These are phyloP conservation scores for Trifolium subterraneum DNA, from an alignment of 306 rosid species.

Conservation along the genomic window DNA sequence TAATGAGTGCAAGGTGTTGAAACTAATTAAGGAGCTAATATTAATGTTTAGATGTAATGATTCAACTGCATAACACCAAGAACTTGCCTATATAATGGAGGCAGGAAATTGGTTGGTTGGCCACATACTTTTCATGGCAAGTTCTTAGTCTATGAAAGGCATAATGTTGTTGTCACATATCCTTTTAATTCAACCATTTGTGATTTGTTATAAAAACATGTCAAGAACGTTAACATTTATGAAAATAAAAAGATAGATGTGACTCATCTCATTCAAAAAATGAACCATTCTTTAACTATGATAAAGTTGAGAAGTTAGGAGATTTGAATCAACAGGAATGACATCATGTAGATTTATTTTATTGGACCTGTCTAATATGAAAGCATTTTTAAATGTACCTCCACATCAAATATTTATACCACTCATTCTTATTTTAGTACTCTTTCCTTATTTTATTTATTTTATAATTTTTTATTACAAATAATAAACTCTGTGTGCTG, in stretches of 20 bases:
- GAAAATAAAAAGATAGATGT: slow-evolving; percentile 13
- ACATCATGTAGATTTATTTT: background rate
- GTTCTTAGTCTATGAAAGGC: slow-evolving; percentile 34
- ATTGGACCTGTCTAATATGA: no score
- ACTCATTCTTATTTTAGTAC: no score
- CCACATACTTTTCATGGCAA: slow-evolving; percentile 72
- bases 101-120: slow-evolving; percentile 62
- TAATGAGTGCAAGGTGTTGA: slow-evolving; percentile 12
- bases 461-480: no score
- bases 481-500: no score
- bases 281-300: background rate
- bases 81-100: slow-evolving; percentile 53
- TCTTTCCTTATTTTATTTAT: no score
- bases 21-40: slow-evolving; percentile 33
- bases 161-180: slow-evolving; percentile 47
- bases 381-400: no score
- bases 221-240: slow-evolving; percentile 50
- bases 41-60: slow-evolving; percentile 34
- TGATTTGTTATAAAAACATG: slow-evolving; percentile 48
- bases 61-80: slow-evolving; percentile 59
- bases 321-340: background rate
- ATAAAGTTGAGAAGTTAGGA: background rate
- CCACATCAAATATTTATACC: no score
- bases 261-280: background rate
- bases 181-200: slow-evolving; percentile 51